phyloP scores from a whole-genome alignment of 1,284 basidiomycete species.

The Ceratobasidium sp. region DNA sequence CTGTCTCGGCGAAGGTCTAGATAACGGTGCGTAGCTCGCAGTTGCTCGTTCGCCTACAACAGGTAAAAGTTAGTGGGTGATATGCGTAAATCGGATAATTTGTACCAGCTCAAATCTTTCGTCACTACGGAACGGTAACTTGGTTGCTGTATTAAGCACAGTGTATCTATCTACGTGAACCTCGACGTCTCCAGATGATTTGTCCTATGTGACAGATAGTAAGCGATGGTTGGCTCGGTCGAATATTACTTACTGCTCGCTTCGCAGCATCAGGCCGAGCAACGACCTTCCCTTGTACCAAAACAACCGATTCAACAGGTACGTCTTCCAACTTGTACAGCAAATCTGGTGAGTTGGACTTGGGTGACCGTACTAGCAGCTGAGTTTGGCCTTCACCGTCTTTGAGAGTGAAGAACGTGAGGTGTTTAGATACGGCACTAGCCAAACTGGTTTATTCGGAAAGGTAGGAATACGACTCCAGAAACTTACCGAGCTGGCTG shows the following conservation, averaged over 20 bases:
- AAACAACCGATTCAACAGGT: constrained; percentile 82
- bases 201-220: constrained; percentile 11
- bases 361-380: constrained; percentile 73
- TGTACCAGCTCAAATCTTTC: constrained; percentile 54
- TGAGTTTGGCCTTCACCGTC: constrained; percentile 84
- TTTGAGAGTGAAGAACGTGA: constrained; percentile 86
- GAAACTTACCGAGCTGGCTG: constrained; percentile 75
- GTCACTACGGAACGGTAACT: constrained; percentile 47
- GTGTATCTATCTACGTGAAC: constrained; percentile 78
- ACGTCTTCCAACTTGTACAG: constrained; percentile 69
- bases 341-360: constrained; percentile 53
- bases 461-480: constrained; percentile 52
- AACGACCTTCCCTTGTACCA: constrained; percentile 78
- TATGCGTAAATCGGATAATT: constrained; percentile 60
- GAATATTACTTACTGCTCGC: constrained; percentile 41
- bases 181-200: constrained; percentile 80
- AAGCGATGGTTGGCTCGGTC: constrained; percentile 25
- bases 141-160: constrained; percentile 83
- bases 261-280: constrained; percentile 67
- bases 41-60: constrained; percentile 83
- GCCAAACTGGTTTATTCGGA: background rate
- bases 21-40: constrained; percentile 87
- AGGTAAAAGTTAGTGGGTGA: constrained; percentile 37
- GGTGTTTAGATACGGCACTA: constrained; percentile 74
- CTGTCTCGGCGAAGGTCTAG: constrained; percentile 86